A percentile compares a stretch with the other conserved stretches of the same genome.
Evolutionary conservation across 2,329 filamentous ascomycete genomes (phyloP).

Genomic region (Cladosporium sp.): DNA sequence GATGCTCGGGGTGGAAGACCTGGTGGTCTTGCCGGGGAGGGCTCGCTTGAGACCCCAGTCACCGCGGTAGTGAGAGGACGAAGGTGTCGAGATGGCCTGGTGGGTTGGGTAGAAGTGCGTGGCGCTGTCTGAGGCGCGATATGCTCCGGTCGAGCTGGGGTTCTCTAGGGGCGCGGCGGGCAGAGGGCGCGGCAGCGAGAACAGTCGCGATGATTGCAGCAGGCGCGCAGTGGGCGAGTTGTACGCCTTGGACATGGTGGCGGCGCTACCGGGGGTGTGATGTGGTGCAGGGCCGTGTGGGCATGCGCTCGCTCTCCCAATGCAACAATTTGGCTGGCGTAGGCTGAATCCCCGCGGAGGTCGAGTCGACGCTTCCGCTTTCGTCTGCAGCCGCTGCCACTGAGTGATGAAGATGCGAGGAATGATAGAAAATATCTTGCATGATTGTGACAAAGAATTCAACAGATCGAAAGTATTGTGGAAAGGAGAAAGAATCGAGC

Average conservation of each 20-base stretch:
- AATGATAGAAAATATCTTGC: too few species aligned
- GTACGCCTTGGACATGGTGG: constrained; percentile 34
- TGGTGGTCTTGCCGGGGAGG: constrained; percentile 71
- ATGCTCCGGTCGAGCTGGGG: constrained; percentile 45
- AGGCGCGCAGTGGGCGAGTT: constrained; percentile 61
- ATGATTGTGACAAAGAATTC: too few species aligned
- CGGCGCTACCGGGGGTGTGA: not conserved
- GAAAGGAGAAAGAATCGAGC: not conserved
- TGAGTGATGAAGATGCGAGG: not conserved
- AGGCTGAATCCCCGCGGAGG: not conserved
- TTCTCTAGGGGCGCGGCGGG: constrained; percentile 51
- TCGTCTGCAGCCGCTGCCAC: not conserved
- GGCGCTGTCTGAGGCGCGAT: constrained; percentile 60
- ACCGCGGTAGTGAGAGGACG: constrained; percentile 66
- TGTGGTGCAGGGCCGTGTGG: not conserved
- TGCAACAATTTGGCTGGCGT: not conserved
- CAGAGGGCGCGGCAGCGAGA: constrained; percentile 76
- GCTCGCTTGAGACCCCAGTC: constrained; percentile 93
- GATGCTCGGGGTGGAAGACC: constrained; percentile 66
- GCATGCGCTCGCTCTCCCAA: not conserved
- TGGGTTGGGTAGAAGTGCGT: constrained; percentile 77
- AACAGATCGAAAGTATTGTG: too few species aligned
- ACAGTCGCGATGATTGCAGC: constrained; percentile 82
- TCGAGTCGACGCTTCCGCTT: not conserved
- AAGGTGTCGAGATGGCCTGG: constrained; percentile 75